Evolutionary conservation across 1,139 yeast genomes (phyloP), one percentile per base, ranked within the genome.

Genomic region (Nakaseomyces uthaithaninus): DNA sequence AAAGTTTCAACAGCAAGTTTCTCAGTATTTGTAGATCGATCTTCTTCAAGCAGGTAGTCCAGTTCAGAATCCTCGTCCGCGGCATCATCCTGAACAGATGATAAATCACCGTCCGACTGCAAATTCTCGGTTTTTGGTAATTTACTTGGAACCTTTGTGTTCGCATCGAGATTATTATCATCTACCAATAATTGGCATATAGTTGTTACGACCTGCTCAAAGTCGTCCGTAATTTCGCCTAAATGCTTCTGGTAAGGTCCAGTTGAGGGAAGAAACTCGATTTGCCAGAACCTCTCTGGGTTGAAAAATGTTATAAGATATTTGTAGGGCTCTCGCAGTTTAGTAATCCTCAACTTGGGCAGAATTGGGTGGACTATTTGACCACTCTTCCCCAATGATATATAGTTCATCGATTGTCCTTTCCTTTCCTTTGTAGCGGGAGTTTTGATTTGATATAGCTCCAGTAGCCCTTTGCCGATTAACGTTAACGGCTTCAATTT

Each of bases 241-340:
- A 42, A 22, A 10, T 37, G 25, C 15, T 26, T 34, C 28, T 20
- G 18, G 20, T 24, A 36, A 8, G 38, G 39, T 7, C 28, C 39
- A 14, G 22, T 27, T 4, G n/a, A 22, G 5, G 48, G 45, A 14
- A 51, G 38, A 42, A 58, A 58, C 17, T 53, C 53, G 12, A 59
- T 47, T 37, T 52, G 53, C 64, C 64, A 60, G 33, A 43, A 50
- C 27, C 62, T 34, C 27, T 52, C 54, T 6, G 62, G 63, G 38
- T 57, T 58, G 39, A 49, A 52, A 24, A 56, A 51, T 3, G 51
- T 40, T 4, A 58, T 49, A 12, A 49, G 43, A 26, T 48, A 47
- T 12, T 45, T 40, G 17, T 27, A 40, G 2, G 30, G 36, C 7
- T 35, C 16, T 6, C 27, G 33, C 2, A 47, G 27, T 30, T 47